Evolutionary conservation across 257 asterid genomes (phyloP).

Genomic region (Pogostemon cablin): DNA sequence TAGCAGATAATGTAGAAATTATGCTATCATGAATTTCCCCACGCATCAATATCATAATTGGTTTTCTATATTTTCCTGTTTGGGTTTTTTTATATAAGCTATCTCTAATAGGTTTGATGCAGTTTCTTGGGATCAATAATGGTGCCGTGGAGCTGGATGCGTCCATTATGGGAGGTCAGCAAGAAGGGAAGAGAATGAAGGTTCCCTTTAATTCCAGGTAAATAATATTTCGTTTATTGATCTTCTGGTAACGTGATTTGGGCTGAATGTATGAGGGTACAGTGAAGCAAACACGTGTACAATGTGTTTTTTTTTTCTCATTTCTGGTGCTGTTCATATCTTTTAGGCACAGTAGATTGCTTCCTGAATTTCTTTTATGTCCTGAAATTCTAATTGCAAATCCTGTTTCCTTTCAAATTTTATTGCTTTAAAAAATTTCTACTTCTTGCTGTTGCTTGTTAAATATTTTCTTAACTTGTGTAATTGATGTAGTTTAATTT

Average conservation of each 20-base stretch:
- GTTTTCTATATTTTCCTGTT: slow-evolving; percentile 24
- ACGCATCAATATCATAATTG: slow-evolving; percentile 16
- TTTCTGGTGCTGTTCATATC: slow-evolving; percentile 5
- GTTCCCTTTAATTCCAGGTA: slow-evolving; percentile 97
- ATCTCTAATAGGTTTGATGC: slow-evolving; percentile 60
- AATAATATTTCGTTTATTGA: slow-evolving; percentile 18
- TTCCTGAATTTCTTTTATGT: slow-evolving; percentile 4
- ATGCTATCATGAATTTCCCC: slow-evolving; percentile 8
- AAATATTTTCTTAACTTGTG: slow-evolving; percentile 9
- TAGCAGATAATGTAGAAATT: background rate
- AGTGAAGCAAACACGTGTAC: slow-evolving; percentile 18
- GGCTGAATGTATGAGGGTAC: slow-evolving; percentile 4
- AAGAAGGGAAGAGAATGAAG: slow-evolving; percentile 78
- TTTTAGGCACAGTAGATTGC: slow-evolving; percentile 1
- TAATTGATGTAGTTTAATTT: slow-evolving; percentile 13
- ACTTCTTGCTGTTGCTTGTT: background rate
- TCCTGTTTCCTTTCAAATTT: slow-evolving; percentile 12
- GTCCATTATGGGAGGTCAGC: slow-evolving; percentile 84
- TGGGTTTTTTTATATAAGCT: slow-evolving; percentile 45
- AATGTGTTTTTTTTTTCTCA: slow-evolving; percentile 15
- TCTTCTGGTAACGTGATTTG: slow-evolving; percentile 20
- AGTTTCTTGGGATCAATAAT: slow-evolving; percentile 85
- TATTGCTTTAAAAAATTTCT: slow-evolving; percentile 17
- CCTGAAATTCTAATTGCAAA: slow-evolving; percentile 21
- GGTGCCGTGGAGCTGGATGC: slow-evolving; percentile 95